Evolutionary conservation across 169 alveolate species (phyloP), one percentile per base, ranked within the genome.

Genomic region (Plasmodium falciparum): DNA sequence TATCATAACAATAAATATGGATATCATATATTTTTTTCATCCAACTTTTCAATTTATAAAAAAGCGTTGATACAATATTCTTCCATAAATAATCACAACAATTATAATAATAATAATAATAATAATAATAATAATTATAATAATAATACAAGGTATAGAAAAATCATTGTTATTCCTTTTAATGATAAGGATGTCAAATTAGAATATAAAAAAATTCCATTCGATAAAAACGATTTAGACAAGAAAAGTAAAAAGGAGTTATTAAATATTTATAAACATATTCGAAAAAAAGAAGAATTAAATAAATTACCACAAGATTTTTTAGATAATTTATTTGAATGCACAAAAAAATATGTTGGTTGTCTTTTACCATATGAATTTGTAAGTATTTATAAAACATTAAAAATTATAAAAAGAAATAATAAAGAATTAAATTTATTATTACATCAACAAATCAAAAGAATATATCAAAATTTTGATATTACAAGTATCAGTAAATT

Each of bases 261-360:
- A 58, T 17, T 83, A 6, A 45, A 83, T 7, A 83, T 83, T 17
- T 69, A 83, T 61, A 83, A 83, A 56, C 45, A 47, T 45, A 33
- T 83, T n/a, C 29, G 91, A 83, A 59, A 39, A 5, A 33, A 54
- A 83, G n/a, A 69, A 0, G 91, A 83, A 61, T 43, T 69, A 33
- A 67, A 70, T 61, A 83, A 67, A 69, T 26, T 83, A 12, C 91
- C 91, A 20, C 26, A 52, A 0, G 91, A 83, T 83, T 83, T 83
- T 69, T 0, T 83, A 20, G 91, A 83, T 7, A 83, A 83, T 24
- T 83, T 83, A 83, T 83, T 83, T 70, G 33, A 20, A 8, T 83
- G 91, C 43, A 83, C 91, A 1, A 83, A 61, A 62, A 83, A 83
- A 47, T 83, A 15, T 83, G 74, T 83, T 26, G 85, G 91, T 47